phyloP scores from a whole-genome alignment of 1,284 basidiomycete species.

The Tilletia indica region DNA sequence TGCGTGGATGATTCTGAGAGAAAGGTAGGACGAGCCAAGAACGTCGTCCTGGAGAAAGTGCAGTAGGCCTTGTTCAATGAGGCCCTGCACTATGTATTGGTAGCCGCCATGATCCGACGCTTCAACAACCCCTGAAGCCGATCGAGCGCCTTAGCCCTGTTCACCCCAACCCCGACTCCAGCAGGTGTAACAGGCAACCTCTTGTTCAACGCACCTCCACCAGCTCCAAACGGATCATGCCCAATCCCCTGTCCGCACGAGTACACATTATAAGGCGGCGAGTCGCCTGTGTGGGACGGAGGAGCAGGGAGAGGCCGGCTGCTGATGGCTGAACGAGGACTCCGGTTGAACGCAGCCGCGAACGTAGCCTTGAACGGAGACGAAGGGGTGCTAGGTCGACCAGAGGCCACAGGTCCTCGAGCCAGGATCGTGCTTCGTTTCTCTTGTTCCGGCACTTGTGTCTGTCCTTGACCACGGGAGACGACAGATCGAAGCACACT shows the following conservation, averaged over 20 bases:
- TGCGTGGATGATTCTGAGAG: no score
- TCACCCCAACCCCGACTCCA: neutral
- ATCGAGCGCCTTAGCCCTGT: neutral
- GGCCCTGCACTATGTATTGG: neutral
- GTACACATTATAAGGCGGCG: neutral
- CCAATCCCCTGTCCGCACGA: conserved; percentile 6
- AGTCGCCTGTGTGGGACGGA: neutral
- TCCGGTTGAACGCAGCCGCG: conserved; percentile 1
- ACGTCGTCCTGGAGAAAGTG: no score
- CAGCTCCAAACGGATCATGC: neutral
- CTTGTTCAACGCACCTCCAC: neutral
- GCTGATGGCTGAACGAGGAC: neutral
- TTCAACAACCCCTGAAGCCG: neutral
- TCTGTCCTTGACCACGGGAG: neutral
- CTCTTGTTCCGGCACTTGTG: neutral
- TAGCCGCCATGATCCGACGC: conserved; percentile 2
- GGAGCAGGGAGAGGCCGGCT: neutral
- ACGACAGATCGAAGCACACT: neutral
- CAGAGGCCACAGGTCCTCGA: neutral
- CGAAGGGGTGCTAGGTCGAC: neutral
- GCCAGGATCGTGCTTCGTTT: neutral
- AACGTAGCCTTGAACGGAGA: neutral
- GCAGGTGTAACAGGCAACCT: conserved; percentile 7
- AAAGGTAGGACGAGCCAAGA: no score
- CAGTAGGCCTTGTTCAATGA: no score